phyloP scores from a whole-genome alignment of 768 basidiomycete genomes.

The Tylopilus subfusipes region DNA sequence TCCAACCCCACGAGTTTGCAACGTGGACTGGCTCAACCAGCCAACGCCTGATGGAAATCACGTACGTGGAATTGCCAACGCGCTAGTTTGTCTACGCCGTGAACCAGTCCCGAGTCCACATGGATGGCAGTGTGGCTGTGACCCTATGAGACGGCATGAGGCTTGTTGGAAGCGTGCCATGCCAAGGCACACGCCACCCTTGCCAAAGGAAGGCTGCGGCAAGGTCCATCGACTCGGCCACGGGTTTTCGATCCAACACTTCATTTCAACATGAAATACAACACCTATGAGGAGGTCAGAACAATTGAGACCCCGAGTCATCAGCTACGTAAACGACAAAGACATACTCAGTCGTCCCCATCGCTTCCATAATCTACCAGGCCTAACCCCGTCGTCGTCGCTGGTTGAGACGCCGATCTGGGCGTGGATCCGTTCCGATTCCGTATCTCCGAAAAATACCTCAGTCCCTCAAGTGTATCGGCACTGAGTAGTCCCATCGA shows the following conservation, averaged over 20 bases:
- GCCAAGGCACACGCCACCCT: slow-evolving; percentile 22
- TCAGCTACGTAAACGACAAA: neutral
- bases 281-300: slow-evolving; percentile 1
- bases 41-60: slow-evolving; percentile 14
- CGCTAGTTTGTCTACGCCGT: neutral
- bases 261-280: slow-evolving; percentile 5
- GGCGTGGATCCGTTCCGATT: slow-evolving; percentile 49
- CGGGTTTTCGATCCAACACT: neutral
- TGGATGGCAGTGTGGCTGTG: slow-evolving; percentile 21
- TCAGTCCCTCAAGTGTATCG: slow-evolving; percentile 86
- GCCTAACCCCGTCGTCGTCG: slow-evolving; percentile 46
- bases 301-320: slow-evolving; percentile 1
- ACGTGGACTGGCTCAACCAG: slow-evolving; percentile 17
- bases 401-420: slow-evolving; percentile 28
- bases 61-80: slow-evolving; percentile 11
- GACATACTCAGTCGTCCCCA: slow-evolving; percentile 39
- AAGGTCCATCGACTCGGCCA: neutral
- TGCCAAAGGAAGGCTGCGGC: neutral
- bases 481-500: slow-evolving; percentile 66
- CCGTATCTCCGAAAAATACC: slow-evolving; percentile 86
- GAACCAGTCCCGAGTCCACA: neutral
- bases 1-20: slow-evolving; percentile 12
- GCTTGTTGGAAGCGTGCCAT: slow-evolving; percentile 21
- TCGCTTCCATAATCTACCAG: slow-evolving; percentile 81
- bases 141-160: slow-evolving; percentile 22